Base-by-base conservation (phyloP, 2,329 filamentous ascomycete genomes). In the Venturia aucupariae region DNA sequence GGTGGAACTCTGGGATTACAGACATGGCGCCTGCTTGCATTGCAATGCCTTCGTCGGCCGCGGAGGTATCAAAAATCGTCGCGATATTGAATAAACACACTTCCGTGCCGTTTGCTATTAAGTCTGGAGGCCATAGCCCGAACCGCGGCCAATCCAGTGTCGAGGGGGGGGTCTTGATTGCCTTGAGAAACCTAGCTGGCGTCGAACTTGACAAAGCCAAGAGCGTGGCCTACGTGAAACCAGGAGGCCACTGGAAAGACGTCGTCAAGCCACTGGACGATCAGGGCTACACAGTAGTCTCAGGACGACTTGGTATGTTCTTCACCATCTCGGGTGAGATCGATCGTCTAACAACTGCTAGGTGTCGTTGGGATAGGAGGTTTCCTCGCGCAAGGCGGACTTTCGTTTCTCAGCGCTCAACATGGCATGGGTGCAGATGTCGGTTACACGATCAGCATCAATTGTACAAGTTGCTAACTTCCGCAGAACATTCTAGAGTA, bases 201-300 rank as follows among this genome's bases (percentile, higher is more conserved):
- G 72, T 72, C 17, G 75, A 70, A 19, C 75, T 75, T 42, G 74
- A 75, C 59, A 69, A 69, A 2, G 67, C 65, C 7, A 73, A 71
- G n/a, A 67, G 67, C 35, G 67, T 77, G 13, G 75, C 76, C 4
- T 73, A 71, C 61, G 74, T 78, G 19, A 75, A 73, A 64, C 75
- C 75, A 0, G 75, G 75, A 35, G 75, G 75, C 30, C 72, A 76
- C 65, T 77, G 75, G 75, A 75, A 75, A 62, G 73, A 77, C 65
- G 75, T 77, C 4, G 71, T 76, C 48, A 68, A 70, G 2, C 68
- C 70, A 6, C 68, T 77, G 35, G 72, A 72, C n/a, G 66, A 71
- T 22, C 67, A 71, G 27, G 74, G 74, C 6, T 72, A 76, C 22
- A 71, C 75, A 11, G 70, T 76, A 57, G 67, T 72, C n/a, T 68